Base-by-base conservation (phyloP, 768 basidiomycete genomes). In the Crassisporium funariophilum region DNA sequence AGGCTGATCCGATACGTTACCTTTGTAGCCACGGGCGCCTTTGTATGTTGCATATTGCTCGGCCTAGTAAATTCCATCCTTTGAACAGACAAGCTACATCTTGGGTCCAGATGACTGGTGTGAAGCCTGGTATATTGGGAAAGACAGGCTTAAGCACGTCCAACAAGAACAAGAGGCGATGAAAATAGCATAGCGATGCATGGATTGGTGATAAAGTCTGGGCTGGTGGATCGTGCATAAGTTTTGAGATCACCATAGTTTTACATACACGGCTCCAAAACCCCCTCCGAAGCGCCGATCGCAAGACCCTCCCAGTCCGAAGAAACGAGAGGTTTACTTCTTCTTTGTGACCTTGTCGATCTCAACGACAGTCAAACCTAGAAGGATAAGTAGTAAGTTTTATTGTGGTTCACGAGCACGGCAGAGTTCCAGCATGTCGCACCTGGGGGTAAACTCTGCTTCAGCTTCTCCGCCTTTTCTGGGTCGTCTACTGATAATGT, bases 391-490 rank as follows among this genome's bases (percentile, higher is more conserved):
- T 35, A 16, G 36, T 19, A 1, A 36, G 13, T 17, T 35, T 8
- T 12, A 11, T n/a, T 16, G 47, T 10, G 21, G 22, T 17, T 23
- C 21, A 34, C 41, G 1, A 17, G 15, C 15, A 35, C 7, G 16
- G 5, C n/a, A 29, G 22, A 38, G 44, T 29, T 4, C 4, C 16
- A 23, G 29, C n/a, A 13, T 42, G 35, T 72, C 88, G 60, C 64
- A 95, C 95, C 91, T 62, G 97, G 97, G 43, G 95, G 95, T 41
- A 99, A 78, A 63, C 84, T 86, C 77, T 91, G 91, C 77, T 87
- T 83, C 61, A 99, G 84, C 79, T 98, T 99, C 70, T 97, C 94
- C 31, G 97, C 95, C 81, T 98, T 98, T 71, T 97, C 94, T 63
- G 91, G 83, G 76, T 99, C 97, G 68, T 93, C 88, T 66, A 98